Percentiles rank a stretch among this genome's conserved stretches.
Evolutionary conservation across 2,329 filamentous ascomycete species (phyloP).

Genomic region (Coleophoma cylindrospora): DNA sequence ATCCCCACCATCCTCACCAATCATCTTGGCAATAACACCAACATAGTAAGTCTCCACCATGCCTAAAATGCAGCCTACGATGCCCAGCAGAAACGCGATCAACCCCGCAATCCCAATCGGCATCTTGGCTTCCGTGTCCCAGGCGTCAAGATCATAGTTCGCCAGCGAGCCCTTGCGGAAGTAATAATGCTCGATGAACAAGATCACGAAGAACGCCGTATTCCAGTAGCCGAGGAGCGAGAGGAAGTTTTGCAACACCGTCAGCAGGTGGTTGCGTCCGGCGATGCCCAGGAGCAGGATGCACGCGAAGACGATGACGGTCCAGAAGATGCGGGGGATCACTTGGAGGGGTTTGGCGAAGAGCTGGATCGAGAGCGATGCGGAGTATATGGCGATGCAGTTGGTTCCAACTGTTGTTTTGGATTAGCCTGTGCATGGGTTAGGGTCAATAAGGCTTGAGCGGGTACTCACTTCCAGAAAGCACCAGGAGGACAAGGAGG

Average conservation of each 20-base stretch:
- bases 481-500: constrained; percentile 29
- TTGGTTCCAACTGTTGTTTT: not conserved
- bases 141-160: constrained; percentile 43
- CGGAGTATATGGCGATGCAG: constrained; percentile 28
- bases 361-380: constrained; percentile 32
- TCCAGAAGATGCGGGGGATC: constrained; percentile 44
- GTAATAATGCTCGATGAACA: constrained; percentile 42
- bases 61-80: constrained; percentile 46
- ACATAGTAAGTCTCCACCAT: constrained; percentile 55
- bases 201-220: constrained; percentile 41
- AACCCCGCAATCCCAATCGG: constrained; percentile 38
- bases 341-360: constrained; percentile 36
- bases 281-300: constrained; percentile 39
- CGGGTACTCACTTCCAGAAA: constrained; percentile 22
- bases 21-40: constrained; percentile 37
- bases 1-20: constrained; percentile 40
- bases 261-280: constrained; percentile 36
- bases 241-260: constrained; percentile 41
- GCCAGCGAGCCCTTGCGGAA: constrained; percentile 29
- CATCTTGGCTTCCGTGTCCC: constrained; percentile 37
- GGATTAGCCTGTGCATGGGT: not conserved
- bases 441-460: not conserved
- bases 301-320: constrained; percentile 36
- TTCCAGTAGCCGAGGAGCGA: constrained; percentile 45
- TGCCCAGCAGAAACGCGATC: constrained; percentile 37